phyloP scores from a whole-genome alignment of 495 filamentous ascomycete species.

The Penicillium atrosanguineum region DNA sequence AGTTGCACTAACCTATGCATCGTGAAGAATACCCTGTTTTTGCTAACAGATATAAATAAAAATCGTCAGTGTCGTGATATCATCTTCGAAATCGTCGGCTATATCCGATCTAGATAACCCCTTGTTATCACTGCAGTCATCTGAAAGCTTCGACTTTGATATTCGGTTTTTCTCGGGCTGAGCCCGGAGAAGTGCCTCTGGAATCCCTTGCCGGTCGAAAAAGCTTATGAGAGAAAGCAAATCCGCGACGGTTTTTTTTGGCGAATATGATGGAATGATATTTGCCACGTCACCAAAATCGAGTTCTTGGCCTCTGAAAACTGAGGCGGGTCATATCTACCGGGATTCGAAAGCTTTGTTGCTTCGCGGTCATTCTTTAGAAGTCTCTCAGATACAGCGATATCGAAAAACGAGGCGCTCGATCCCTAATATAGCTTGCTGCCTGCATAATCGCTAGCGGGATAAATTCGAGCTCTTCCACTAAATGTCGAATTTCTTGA shows the following conservation, averaged over 20 bases:
- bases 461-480: slow-evolving; percentile 40
- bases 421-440: slow-evolving; percentile 42
- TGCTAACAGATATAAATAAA: slow-evolving; percentile 36
- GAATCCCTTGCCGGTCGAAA: slow-evolving; percentile 12
- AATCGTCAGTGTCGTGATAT: slow-evolving; percentile 39
- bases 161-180: too few species aligned
- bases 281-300: slow-evolving; percentile 29
- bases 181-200: too few species aligned
- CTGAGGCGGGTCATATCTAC: slow-evolving; percentile 9
- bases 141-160: too few species aligned
- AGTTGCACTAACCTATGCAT: slow-evolving; percentile 27
- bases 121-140: too few species aligned
- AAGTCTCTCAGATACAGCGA: slow-evolving; percentile 38
- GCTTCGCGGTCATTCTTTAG: slow-evolving; percentile 5
- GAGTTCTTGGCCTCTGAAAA: slow-evolving; percentile 24
- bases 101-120: not conserved
- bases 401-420: slow-evolving; percentile 22
- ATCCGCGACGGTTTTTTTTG: slow-evolving; percentile 14
- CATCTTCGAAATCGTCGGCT: slow-evolving; percentile 36
- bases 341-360: slow-evolving; percentile 1
- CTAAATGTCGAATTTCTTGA: slow-evolving; percentile 17
- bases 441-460: slow-evolving; percentile 52
- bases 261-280: slow-evolving; percentile 32
- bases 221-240: slow-evolving; percentile 20
- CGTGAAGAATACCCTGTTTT: slow-evolving; percentile 8